Percentiles rank a stretch among this genome's conserved stretches.
phyloP scores from a whole-genome alignment of 2,329 filamentous ascomycete species.

The Aschersonia sp. region DNA sequence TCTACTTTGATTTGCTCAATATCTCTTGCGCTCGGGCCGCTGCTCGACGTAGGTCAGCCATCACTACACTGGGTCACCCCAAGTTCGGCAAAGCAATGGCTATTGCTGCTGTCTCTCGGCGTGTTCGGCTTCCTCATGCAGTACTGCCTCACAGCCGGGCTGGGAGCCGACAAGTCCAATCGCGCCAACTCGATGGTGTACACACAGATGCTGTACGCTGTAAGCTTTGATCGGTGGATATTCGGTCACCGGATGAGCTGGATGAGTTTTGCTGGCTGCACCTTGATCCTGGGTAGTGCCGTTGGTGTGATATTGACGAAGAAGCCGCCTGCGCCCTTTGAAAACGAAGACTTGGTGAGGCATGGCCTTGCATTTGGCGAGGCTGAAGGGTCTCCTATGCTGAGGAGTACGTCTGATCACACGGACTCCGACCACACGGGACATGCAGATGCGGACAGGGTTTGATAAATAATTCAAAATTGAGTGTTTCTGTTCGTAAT shows the following conservation, averaged over 20 bases:
- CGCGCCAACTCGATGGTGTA: conserved; percentile 43
- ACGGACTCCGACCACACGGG: too few relatives aligned
- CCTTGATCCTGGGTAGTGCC: conserved; percentile 37
- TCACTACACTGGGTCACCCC: conserved; percentile 28
- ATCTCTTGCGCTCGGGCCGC: conserved; percentile 38
- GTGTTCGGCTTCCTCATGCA: conserved; percentile 71
- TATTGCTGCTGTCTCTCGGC: conserved; percentile 53
- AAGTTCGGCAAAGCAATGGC: conserved; percentile 40
- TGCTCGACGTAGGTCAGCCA: conserved; percentile 30
- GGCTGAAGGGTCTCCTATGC: conserved; percentile 25
- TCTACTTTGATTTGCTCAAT: conserved; percentile 53
- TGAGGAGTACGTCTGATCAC: conserved; percentile 16
- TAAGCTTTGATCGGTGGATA: conserved; percentile 34
- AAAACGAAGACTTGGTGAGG: conserved; percentile 19
- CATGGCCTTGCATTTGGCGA: conserved; percentile 14
- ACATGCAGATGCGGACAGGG: too few relatives aligned
- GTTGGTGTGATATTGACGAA: conserved; percentile 33
- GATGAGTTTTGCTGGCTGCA: conserved; percentile 34
- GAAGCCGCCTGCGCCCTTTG: conserved; percentile 13
- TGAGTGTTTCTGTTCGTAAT: too few relatives aligned
- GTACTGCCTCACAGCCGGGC: conserved; percentile 66
- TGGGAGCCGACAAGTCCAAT: conserved; percentile 56
- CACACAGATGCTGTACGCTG: conserved; percentile 42
- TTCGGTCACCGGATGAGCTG: conserved; percentile 36
- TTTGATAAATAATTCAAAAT: too few relatives aligned